These are phyloP conservation scores for Lepidium didymum DNA, from an alignment of 345 rosid genomes.

Conservation along the genomic window DNA sequence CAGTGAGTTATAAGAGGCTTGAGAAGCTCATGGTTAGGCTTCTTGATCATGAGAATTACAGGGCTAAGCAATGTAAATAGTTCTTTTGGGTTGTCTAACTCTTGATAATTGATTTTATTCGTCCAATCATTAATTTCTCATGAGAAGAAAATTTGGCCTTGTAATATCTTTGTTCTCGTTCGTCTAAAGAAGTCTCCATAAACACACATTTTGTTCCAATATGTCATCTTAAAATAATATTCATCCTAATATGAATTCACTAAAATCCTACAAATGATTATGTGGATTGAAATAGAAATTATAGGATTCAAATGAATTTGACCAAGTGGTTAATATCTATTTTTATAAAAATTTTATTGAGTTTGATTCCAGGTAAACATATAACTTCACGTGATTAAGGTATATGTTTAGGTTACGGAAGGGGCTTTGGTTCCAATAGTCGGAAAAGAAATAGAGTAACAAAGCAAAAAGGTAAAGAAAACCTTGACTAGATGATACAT, in stretches of 20 bases:
- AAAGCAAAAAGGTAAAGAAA: too few species aligned
- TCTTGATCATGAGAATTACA: slow-evolving; percentile 60
- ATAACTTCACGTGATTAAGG: too few species aligned
- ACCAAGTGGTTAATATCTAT: too few species aligned
- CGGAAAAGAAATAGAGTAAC: too few species aligned
- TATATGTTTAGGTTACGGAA: too few species aligned
- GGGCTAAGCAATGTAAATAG: slow-evolving; percentile 81
- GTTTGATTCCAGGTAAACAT: too few species aligned
- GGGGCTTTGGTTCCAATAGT: too few species aligned
- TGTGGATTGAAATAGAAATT: background rate
- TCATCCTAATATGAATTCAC: background rate
- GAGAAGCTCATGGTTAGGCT: slow-evolving; percentile 64
- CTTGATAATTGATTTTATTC: slow-evolving; percentile 2
- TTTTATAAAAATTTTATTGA: too few species aligned
- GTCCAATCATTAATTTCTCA: background rate
- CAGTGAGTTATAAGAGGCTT: slow-evolving; percentile 52
- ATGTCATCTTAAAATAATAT: background rate
- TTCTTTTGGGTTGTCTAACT: background rate
- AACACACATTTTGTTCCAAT: background rate
- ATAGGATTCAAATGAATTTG: background rate
- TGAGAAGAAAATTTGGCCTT: background rate
- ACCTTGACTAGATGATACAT: background rate
- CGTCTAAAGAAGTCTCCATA: background rate
- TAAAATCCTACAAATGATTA: background rate
- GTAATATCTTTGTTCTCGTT: background rate